Conservation (phyloP, 805 yeast species). For the Zygotorulaspora chibaensis region DNA sequence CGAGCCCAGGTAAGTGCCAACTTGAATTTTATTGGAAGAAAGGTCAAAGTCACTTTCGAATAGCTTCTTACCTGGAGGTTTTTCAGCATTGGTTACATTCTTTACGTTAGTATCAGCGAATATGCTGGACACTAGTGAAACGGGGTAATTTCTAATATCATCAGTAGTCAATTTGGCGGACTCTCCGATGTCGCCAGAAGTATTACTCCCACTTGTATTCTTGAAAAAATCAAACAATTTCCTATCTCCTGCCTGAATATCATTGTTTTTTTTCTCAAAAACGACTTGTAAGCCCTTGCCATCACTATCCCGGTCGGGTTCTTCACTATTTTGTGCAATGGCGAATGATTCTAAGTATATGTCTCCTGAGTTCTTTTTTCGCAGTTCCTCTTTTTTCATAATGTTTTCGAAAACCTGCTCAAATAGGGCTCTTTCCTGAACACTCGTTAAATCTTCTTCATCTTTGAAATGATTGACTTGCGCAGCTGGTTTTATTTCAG, state of each 20-base stretch:
- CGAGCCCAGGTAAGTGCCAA: neutral
- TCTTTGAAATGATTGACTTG: constrained; percentile 17
- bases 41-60: neutral
- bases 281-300: constrained; percentile 20
- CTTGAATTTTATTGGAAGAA: neutral
- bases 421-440: constrained; percentile 27
- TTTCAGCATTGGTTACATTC: constrained; percentile 2
- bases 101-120: constrained; percentile 10
- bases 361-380: constrained; percentile 12
- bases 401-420: constrained; percentile 26
- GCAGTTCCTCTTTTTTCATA: constrained; percentile 22
- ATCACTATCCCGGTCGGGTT: constrained; percentile 1
- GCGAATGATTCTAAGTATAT: constrained; percentile 9
- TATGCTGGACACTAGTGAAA: constrained; percentile 19
- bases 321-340: neutral
- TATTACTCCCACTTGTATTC: constrained; percentile 11
- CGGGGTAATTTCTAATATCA: constrained; percentile 27
- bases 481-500: neutral
- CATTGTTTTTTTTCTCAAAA: constrained; percentile 17
- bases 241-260: constrained; percentile 12
- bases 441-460: constrained; percentile 18
- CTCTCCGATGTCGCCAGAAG: constrained; percentile 11
- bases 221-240: constrained; percentile 19
- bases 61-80: constrained; percentile 2
- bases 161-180: constrained; percentile 21